Evolutionary conservation across 2,329 filamentous ascomycete species (phyloP).

Genomic region (Fusarium sp.): DNA sequence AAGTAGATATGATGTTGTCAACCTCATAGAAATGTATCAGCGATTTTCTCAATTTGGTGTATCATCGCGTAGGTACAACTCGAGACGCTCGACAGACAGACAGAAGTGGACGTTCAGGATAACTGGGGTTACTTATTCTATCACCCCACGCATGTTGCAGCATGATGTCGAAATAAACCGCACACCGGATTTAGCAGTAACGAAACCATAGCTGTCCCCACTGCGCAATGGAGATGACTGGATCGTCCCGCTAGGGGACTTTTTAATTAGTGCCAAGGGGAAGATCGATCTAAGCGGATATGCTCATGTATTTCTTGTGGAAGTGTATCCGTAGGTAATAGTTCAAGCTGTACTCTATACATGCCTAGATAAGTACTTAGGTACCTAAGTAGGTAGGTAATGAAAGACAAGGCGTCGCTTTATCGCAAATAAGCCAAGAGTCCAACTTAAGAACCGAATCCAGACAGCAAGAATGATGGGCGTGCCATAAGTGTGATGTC

Average conservation of each 20-base stretch:
- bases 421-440: not conserved
- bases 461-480: not conserved
- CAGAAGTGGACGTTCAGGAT: not conserved
- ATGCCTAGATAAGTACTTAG: too few species aligned
- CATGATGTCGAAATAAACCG: conserved; percentile 13
- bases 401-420: not conserved
- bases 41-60: not conserved
- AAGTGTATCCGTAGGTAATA: not conserved
- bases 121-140: conserved; percentile 12
- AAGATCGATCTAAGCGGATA: conserved; percentile 14
- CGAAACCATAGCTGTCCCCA: conserved; percentile 5
- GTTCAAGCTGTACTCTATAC: too few species aligned
- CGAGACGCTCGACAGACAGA: not conserved
- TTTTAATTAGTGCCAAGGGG: conserved; percentile 18
- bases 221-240: conserved; percentile 5
- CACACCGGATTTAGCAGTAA: conserved; percentile 1
- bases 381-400: too few species aligned
- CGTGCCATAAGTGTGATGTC: conserved; percentile 35
- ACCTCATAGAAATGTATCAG: not conserved
- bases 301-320: not conserved
- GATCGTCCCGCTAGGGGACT: conserved; percentile 27
- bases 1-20: too few species aligned
- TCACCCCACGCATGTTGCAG: not conserved
- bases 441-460: not conserved
- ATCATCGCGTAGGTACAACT: not conserved